A percentile compares a stretch with the other conserved stretches of the same genome.
Conservation (phyloP, 345 rosid species). For the Luvunga scandens region DNA sequence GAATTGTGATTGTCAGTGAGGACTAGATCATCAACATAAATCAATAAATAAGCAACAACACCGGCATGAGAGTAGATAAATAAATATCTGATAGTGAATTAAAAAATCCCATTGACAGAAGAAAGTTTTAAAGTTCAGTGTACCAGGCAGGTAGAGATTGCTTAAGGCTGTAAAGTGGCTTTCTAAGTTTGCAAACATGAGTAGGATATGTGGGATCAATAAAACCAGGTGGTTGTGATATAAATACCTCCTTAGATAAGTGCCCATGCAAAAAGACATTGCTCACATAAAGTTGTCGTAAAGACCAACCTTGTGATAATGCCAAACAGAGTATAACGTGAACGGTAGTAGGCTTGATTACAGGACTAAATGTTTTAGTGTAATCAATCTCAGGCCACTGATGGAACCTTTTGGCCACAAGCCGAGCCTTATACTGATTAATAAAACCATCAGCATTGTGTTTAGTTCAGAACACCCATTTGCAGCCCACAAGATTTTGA, state of each 20-base stretch:
- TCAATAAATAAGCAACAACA: not conserved
- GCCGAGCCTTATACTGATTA: too few relatives aligned
- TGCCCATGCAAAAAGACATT: conserved; percentile 7
- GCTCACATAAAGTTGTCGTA: not conserved
- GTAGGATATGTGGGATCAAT: not conserved
- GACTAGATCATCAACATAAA: not conserved
- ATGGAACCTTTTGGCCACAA: too few relatives aligned
- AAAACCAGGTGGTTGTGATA: not conserved
- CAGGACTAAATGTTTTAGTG: too few relatives aligned
- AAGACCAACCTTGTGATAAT: not conserved
- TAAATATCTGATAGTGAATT: not conserved
- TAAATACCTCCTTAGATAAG: not conserved
- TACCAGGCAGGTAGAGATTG: not conserved
- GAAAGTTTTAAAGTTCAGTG: not conserved
- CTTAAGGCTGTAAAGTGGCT: not conserved
- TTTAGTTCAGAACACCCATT: too few relatives aligned
- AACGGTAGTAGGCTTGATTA: not conserved
- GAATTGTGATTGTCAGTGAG: not conserved
- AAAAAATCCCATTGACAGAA: not conserved
- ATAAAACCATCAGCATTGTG: too few relatives aligned
- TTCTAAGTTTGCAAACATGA: not conserved
- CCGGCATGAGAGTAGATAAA: not conserved
- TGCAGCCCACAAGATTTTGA: too few relatives aligned
- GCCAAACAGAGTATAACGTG: not conserved
- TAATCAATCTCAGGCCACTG: too few relatives aligned